Base-by-base conservation (phyloP, 768 basidiomycete genomes). In the Goffeauzyma gilvescens region DNA sequence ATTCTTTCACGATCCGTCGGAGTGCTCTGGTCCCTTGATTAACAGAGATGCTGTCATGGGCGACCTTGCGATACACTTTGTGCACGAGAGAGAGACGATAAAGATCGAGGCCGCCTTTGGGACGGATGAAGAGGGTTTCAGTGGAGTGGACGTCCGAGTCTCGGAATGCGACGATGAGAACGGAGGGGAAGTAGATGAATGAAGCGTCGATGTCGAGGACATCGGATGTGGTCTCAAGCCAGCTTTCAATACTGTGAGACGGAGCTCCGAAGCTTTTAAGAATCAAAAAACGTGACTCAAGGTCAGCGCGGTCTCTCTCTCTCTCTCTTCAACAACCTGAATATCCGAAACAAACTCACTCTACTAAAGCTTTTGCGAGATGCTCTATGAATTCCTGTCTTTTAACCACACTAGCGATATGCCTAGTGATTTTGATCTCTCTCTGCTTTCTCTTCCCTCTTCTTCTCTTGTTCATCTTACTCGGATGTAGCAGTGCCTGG, bases 101-200 rank as follows among this genome's bases (percentile, higher is more conserved):
- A 5, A 62, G 50, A 25, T 62, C 55, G 4, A 62, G 48, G n/a
- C 52, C 55, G n/a, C 52, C 50, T 42, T 43, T 44, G 5, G 47
- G 47, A 32, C 47, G 25, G 43, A 60, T 54, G 46, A 60, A 58
- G 36, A 58, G 52, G 1, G 59, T 60, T 42, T 60, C 59, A 12
- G 59, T 58, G 3, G 59, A 58, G 14, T 53, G 51, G 10, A 54
- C 54, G 38, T 62, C 57, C 20, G 50, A 32, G 42, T 62, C 59
- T 3, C 57, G 54, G 32, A 62, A 62, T 4, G 55, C 52, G 22
- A 49, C 37, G 24, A 62, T 59, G 30, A 62, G 50, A 27, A 62
- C 52, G 1, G 53, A 53, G 10, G 59, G 59, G 32, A 62, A 52
- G 39, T 62, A 58, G 38, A 62, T 55, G 42, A 62, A 62, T 35